These are phyloP conservation scores for Basipetospora chlamydospora DNA, from an alignment of 2,329 filamentous ascomycete species.

Conservation along the genomic window DNA sequence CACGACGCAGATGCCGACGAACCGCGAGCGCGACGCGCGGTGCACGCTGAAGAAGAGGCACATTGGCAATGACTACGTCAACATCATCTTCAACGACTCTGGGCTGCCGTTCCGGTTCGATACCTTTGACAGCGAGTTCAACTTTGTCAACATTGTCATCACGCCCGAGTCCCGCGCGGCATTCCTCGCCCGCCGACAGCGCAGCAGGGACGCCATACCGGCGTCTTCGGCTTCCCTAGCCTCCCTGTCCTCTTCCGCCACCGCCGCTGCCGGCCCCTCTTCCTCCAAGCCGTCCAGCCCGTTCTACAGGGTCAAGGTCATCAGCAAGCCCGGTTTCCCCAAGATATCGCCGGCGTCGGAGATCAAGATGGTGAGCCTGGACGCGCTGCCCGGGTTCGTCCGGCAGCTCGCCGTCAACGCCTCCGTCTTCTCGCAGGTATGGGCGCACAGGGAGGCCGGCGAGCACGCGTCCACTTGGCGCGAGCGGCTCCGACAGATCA, in stretches of 20 bases:
- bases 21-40: slow-evolving; percentile 58
- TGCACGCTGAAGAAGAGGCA: slow-evolving; percentile 83
- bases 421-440: slow-evolving; percentile 85
- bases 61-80: slow-evolving; percentile 95
- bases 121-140: slow-evolving; percentile 89
- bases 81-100: slow-evolving; percentile 95
- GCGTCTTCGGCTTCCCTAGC: no score
- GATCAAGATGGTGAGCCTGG: slow-evolving; percentile 75
- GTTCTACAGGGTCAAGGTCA: slow-evolving; percentile 82
- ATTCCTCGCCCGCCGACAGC: slow-evolving; percentile 50
- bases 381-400: slow-evolving; percentile 71
- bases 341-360: slow-evolving; percentile 82
- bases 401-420: slow-evolving; percentile 83
- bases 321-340: slow-evolving; percentile 79
- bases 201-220: not conserved
- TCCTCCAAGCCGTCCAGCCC: slow-evolving; percentile 22
- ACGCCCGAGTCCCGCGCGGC: slow-evolving; percentile 70
- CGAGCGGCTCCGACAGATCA: slow-evolving; percentile 72
- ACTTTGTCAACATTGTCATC: slow-evolving; percentile 93
- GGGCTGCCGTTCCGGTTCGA: slow-evolving; percentile 80
- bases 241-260: no score
- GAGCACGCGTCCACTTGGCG: slow-evolving; percentile 86
- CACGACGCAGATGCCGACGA: slow-evolving; percentile 92
- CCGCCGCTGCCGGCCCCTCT: no score
- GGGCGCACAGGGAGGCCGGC: slow-evolving; percentile 60